Percentiles rank a stretch among this genome's conserved stretches.
These are phyloP conservation scores for Isatis tinctoria DNA, from an alignment of 345 rosid genomes.

Conservation along the genomic window DNA sequence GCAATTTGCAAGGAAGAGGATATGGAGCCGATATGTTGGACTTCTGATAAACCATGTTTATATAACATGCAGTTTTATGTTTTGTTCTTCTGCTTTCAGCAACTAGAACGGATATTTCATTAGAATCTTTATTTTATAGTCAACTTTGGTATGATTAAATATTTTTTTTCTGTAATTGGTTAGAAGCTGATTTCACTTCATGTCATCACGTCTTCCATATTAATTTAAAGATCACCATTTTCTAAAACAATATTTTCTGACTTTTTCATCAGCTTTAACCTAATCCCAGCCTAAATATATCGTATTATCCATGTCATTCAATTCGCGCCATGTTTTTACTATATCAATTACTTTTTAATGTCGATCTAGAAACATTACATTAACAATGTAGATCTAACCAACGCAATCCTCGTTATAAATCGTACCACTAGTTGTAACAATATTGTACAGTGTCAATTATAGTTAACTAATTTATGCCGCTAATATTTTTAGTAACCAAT, in stretches of 20 bases:
- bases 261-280: slow-evolving; percentile 2
- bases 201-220: not conserved
- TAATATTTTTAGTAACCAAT: not conserved
- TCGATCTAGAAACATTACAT: not conserved
- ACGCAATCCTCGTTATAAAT: not conserved
- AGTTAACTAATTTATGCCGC: not conserved
- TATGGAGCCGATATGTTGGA: slow-evolving; percentile 5
- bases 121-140: not conserved
- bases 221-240: not conserved
- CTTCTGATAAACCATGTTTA: not conserved
- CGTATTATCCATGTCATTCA: not conserved
- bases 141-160: not conserved
- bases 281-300: not conserved
- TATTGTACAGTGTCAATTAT: not conserved
- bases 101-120: not conserved
- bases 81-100: not conserved
- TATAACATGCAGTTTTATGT: not conserved
- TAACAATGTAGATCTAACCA: not conserved
- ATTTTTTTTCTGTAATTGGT: not conserved
- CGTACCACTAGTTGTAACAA: not conserved
- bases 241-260: not conserved
- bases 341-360: not conserved
- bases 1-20: too few species aligned
- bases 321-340: not conserved
- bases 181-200: not conserved